phyloP scores from a whole-genome alignment of 495 filamentous ascomycete genomes.

The Podospora comata region DNA sequence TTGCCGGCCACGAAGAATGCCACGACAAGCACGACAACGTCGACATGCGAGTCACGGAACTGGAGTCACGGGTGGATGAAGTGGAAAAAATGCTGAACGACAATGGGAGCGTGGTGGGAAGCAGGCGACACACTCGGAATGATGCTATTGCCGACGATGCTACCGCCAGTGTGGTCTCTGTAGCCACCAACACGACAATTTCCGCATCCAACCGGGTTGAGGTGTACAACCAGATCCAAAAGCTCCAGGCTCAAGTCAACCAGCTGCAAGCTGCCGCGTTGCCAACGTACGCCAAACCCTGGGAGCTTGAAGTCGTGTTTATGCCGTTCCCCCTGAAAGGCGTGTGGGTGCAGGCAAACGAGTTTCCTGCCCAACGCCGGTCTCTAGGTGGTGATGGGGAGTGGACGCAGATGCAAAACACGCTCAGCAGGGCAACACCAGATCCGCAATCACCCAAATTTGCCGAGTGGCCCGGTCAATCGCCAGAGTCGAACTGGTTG shows the following conservation, averaged over 20 bases:
- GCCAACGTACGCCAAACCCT: slow-evolving; percentile 56
- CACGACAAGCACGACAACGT: slow-evolving; percentile 56
- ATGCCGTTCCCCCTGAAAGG: slow-evolving; percentile 64
- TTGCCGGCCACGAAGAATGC: slow-evolving; percentile 55
- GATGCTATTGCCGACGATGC: slow-evolving; percentile 35
- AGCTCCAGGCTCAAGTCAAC: slow-evolving; percentile 53
- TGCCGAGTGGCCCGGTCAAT: slow-evolving; percentile 46
- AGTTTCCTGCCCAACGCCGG: slow-evolving; percentile 45
- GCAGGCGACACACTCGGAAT: slow-evolving; percentile 27
- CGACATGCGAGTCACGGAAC: slow-evolving; percentile 57
- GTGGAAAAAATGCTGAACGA: slow-evolving; percentile 55
- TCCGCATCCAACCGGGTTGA: slow-evolving; percentile 38
- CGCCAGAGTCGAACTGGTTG: slow-evolving; percentile 49
- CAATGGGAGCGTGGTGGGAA: slow-evolving; percentile 39
- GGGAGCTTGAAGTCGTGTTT: slow-evolving; percentile 66
- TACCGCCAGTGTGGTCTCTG: slow-evolving; percentile 43
- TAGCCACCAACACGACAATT: slow-evolving; percentile 42
- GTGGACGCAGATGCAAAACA: slow-evolving; percentile 57
- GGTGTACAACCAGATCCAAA: slow-evolving; percentile 50
- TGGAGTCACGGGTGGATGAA: slow-evolving; percentile 60
- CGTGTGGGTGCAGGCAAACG: slow-evolving; percentile 55
- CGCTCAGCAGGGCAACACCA: slow-evolving; percentile 37
- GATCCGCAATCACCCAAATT: slow-evolving; percentile 45
- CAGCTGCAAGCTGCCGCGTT: slow-evolving; percentile 54
- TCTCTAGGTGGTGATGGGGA: slow-evolving; percentile 43